A percentile compares a stretch with the other conserved stretches of the same genome.
These are phyloP conservation scores for Phalaenopsis aphrodite DNA, from an alignment of 106 monocot genomes.

Conservation along the genomic window DNA sequence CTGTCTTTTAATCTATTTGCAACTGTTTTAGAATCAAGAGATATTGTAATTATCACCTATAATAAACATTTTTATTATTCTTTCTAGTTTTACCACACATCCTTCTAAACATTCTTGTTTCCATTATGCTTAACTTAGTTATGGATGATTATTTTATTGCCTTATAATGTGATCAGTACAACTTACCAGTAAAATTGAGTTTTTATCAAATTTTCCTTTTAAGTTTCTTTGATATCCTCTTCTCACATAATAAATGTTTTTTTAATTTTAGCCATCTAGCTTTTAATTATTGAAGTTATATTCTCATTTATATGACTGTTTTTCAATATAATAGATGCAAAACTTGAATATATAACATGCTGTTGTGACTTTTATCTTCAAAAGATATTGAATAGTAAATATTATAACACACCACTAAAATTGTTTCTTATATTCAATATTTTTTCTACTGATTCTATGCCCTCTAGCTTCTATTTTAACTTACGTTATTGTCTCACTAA, in stretches of 20 bases:
- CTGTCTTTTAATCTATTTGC: neutral
- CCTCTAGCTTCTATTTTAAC: too few relatives aligned
- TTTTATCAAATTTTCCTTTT: neutral
- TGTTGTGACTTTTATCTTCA: too few relatives aligned
- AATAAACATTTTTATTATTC: neutral
- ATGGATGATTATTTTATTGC: neutral
- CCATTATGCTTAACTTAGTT: neutral
- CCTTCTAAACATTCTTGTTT: neutral
- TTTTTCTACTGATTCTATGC: too few relatives aligned
- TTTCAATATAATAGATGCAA: too few relatives aligned
- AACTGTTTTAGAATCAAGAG: neutral
- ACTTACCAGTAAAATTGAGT: neutral
- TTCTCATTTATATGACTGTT: too few relatives aligned
- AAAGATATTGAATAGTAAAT: too few relatives aligned
- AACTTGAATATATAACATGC: too few relatives aligned
- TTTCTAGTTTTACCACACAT: neutral
- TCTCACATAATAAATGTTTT: neutral
- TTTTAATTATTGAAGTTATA: too few relatives aligned
- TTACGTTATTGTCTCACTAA: too few relatives aligned
- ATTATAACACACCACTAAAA: too few relatives aligned
- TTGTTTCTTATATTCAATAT: too few relatives aligned
- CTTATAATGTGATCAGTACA: neutral
- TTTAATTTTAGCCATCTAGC: too few relatives aligned
- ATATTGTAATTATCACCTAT: neutral
- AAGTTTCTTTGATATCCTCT: neutral